Evolutionary conservation across 2,329 filamentous ascomycete genomes (phyloP), one percentile per base, ranked within the genome.

Genomic region (Ophiostoma piceae): DNA sequence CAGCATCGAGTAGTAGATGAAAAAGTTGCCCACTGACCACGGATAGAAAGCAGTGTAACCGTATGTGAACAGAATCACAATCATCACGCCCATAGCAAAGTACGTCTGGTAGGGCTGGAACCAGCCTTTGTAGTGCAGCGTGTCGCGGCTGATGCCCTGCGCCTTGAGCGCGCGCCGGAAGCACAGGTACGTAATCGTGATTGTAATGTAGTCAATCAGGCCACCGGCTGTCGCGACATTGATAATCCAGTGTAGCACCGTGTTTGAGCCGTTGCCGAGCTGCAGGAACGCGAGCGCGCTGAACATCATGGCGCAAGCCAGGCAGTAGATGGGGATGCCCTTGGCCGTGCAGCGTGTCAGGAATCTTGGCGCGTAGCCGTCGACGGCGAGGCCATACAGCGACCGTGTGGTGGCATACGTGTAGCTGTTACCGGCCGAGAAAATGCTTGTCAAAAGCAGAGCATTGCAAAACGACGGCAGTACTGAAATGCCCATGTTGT

Each of bases 391-490:
- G 1, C 77, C 78, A 73, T 78, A 82, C 5, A 81, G 74, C 2
- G 78, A 79, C 26, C 82, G 77, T 2, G 81, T 80, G 0, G 78
- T 79, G 35, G 79, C 77, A 74, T 82, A 82, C 72, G 87, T 83
- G 75, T 87, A 87, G 54, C 84, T 86, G 78, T 88, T 88, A 2
- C 86, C 86, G 3, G 86, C 86, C 64, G 83, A 85, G 72, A 88
- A 83, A 4, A 85, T 85, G 54, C 85, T 84, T 7, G 83, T 83
- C 41, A 88, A 80, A n/a, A 89, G 80, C 74, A 88, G 79, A 2
- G 84, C 85, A 75, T 88, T 88, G 76, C 88, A 85, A 51, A 94
- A 85, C 11, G 87, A 87, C 0, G 90, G 89, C 8, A 94, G 84
- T 4, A 84, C 88, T 4, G 81, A 82, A 71, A 94, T 89, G 1